Percentiles rank a stretch among this genome's conserved stretches.
Conservation (phyloP, 2,329 filamentous ascomycete species). For the Neocucurbitaria cava region DNA sequence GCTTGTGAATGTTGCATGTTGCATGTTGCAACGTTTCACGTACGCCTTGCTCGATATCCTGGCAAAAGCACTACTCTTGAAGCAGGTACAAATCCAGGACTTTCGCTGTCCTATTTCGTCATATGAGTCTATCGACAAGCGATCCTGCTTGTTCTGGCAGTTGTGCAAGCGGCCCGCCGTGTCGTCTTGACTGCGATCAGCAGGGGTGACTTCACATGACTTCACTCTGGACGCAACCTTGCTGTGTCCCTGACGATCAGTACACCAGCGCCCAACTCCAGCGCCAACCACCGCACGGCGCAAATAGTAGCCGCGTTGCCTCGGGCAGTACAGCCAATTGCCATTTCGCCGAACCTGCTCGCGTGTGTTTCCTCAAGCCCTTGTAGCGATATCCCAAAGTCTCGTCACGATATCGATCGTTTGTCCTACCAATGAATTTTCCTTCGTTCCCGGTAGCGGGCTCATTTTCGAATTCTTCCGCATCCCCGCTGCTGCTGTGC, state of each 20-base stretch:
- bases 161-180: constrained; percentile 16
- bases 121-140: constrained; percentile 19
- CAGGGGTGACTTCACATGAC: constrained; percentile 27
- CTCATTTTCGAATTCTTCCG: constrained; percentile 18
- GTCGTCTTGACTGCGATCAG: constrained; percentile 27
- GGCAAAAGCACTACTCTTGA: constrained; percentile 19
- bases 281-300: constrained; percentile 4
- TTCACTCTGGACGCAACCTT: constrained; percentile 17
- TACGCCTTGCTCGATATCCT: constrained; percentile 15
- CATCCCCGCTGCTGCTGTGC: constrained; percentile 23
- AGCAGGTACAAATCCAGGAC: constrained; percentile 17
- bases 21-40: constrained; percentile 39
- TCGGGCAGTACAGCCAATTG: constrained; percentile 7
- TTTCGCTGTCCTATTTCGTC: constrained; percentile 13
- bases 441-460: constrained; percentile 21
- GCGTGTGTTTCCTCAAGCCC: constrained; percentile 12
- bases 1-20: constrained; percentile 33
- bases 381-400: constrained; percentile 4
- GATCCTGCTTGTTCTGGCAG: constrained; percentile 8
- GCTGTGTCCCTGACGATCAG: constrained; percentile 28
- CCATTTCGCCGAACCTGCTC: constrained; percentile 7
- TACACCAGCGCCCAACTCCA: constrained; percentile 18
- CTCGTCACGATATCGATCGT: constrained; percentile 7
- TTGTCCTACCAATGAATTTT: constrained; percentile 26
- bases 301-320: not conserved